These are phyloP conservation scores for Diaporthe sp. DNA, from an alignment of 2,329 filamentous ascomycete genomes.

Conservation along the genomic window DNA sequence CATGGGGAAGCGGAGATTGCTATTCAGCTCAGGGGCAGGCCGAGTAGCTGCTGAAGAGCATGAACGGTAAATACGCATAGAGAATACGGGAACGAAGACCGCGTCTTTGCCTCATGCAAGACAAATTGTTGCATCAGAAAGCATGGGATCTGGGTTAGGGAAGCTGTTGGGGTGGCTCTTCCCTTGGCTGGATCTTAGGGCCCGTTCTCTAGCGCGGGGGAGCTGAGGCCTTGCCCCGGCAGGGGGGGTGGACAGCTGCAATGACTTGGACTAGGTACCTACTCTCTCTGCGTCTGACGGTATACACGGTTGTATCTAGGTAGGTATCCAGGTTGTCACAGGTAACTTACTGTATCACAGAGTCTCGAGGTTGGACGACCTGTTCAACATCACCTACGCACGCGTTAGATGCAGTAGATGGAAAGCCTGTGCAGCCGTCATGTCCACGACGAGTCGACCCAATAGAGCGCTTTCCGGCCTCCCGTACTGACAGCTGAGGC, in stretches of 20 bases:
- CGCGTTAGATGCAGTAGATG: not conserved
- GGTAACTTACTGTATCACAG: not conserved
- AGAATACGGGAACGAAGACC: not conserved
- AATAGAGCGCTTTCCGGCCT: not conserved
- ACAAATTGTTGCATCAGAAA: not conserved
- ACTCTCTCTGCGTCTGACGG: not conserved
- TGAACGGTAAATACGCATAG: not conserved
- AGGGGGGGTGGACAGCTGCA: conserved; percentile 6
- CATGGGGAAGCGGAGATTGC: conserved; percentile 24
- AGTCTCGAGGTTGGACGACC: not conserved
- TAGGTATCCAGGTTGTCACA: not conserved
- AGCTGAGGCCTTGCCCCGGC: conserved; percentile 16
- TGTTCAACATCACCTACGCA: not conserved
- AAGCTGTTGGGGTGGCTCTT: conserved; percentile 24
- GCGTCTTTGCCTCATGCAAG: not conserved
- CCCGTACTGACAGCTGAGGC: not conserved
- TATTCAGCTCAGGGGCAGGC: conserved; percentile 5
- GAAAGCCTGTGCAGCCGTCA: not conserved
- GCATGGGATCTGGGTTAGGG: conserved; percentile 32
- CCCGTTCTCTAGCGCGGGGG: conserved; percentile 33
- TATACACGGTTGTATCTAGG: not conserved
- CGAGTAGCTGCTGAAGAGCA: not conserved
- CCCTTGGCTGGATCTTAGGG: conserved; percentile 18
- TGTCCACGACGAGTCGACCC: not conserved
- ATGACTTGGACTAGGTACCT: not conserved